A percentile compares a stretch with the other conserved stretches of the same genome.
phyloP scores from a whole-genome alignment of 257 asterid genomes.

The Penstemon davidsonii region DNA sequence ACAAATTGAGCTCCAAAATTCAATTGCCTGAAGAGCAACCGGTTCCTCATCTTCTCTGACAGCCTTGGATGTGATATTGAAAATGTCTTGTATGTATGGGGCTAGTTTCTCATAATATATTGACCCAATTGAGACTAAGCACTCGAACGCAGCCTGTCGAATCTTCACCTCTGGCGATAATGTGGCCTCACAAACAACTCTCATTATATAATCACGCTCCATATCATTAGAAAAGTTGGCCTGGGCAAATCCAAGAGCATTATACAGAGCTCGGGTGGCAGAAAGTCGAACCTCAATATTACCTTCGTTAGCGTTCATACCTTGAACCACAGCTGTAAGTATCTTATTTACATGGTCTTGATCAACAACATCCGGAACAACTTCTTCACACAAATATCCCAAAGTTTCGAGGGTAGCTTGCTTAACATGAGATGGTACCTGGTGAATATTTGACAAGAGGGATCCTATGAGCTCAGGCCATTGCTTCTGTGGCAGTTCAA shows the following conservation, averaged over 20 bases:
- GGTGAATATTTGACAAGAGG: slow-evolving; percentile 51
- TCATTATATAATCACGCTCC: slow-evolving; percentile 66
- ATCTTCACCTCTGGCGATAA: slow-evolving; percentile 49
- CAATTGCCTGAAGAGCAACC: slow-evolving; percentile 68
- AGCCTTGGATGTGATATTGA: slow-evolving; percentile 60
- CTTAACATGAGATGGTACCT: slow-evolving; percentile 51
- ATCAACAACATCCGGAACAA: slow-evolving; percentile 52
- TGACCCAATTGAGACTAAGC: slow-evolving; percentile 56
- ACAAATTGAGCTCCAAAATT: slow-evolving; percentile 69
- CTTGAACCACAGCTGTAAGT: slow-evolving; percentile 59
- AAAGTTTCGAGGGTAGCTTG: slow-evolving; percentile 62
- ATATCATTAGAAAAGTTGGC: slow-evolving; percentile 52
- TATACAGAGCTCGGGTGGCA: slow-evolving; percentile 52
- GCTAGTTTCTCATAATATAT: slow-evolving; percentile 54
- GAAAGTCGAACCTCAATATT: slow-evolving; percentile 55
- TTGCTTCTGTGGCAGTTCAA: slow-evolving; percentile 56
- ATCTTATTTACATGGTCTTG: slow-evolving; percentile 65
- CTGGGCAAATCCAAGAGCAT: slow-evolving; percentile 62
- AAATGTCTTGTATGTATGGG: slow-evolving; percentile 55
- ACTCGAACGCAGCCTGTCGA: slow-evolving; percentile 59
- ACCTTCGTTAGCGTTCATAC: slow-evolving; percentile 55
- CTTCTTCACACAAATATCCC: slow-evolving; percentile 61
- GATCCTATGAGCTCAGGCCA: slow-evolving; percentile 60
- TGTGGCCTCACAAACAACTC: slow-evolving; percentile 63
- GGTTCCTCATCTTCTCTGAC: slow-evolving; percentile 60